Base-by-base conservation (phyloP, 129 eudicot genomes). In the Tanacetum coccineum region DNA sequence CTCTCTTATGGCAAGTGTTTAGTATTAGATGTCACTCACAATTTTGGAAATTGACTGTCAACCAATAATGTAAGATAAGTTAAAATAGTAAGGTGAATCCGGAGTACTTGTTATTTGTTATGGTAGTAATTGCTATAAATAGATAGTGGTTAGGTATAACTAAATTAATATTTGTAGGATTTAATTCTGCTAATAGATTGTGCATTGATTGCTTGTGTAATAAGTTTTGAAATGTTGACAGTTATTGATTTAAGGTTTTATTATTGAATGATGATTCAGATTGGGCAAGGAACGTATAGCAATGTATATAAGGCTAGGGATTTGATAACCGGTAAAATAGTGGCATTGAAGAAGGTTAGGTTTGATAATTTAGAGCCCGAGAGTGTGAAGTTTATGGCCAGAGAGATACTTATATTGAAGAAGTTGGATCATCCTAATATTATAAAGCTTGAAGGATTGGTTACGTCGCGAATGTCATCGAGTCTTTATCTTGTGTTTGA, bases 251-350 rank as follows among this genome's bases (percentile, higher is more conserved):
- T 60, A 59, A 21, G 30, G 11, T 46, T 68, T 68, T 44, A 9
- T 59, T 59, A 55, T 59, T 81, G 68, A 25, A 65, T 75, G 80
- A 36, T 61, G 47, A 36, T 36, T 69, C 71, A 91, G 95, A 91
- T 91, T 65, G 97, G 97, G 81, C 96, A 87, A 81, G 97, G 97
- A 54, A 91, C 96, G 9, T 91, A 91, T 66, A 91, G 96, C 82
- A 91, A 91, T 85, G 96, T 91, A 64, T 91, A 91, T 76, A 91
- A 91, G 66, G 97, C 97, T 25, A 87, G 86, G 80, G 96, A 91
- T 80, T 85, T 91, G 74, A 65, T 91, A 22, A 85, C 86, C 25
- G 97, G 97, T 68, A 85, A 91, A 62, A 74, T 91, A 71, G 97
- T 91, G 58, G 97, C 97, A 20, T 72, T 91, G 80, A 91, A 91